phyloP scores from a whole-genome alignment of 257 asterid genomes.

The Oldenlandia corymbosa region DNA sequence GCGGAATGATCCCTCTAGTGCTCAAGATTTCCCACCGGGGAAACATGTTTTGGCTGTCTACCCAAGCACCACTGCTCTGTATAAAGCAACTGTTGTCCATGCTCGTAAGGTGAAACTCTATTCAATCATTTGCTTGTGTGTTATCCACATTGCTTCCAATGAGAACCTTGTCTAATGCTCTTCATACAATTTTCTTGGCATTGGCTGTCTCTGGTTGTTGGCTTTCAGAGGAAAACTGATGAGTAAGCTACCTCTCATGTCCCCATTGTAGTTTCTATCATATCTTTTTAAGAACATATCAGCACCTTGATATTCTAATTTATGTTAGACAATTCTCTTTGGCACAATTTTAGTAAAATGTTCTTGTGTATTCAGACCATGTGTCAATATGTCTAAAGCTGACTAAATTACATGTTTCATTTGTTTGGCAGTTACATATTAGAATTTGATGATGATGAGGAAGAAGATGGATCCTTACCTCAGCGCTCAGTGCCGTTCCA shows the following conservation, averaged over 20 bases:
- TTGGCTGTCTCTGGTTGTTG: slow-evolving; percentile 21
- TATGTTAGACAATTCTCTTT: too few relatives aligned
- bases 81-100: slow-evolving; percentile 90
- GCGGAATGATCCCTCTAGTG: slow-evolving; percentile 56
- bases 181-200: slow-evolving; percentile 22
- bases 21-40: slow-evolving; percentile 79
- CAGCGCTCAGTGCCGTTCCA: slow-evolving; percentile 76
- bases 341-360: background rate
- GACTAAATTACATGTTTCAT: background rate
- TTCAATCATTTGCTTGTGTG: background rate
- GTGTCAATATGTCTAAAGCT: background rate
- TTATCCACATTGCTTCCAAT: background rate
- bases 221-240: slow-evolving; percentile 68
- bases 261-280: background rate
- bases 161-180: slow-evolving; percentile 3
- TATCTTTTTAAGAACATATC: background rate
- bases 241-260: slow-evolving; percentile 55
- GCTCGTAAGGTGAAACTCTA: slow-evolving; percentile 64
- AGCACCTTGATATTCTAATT: background rate
- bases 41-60: slow-evolving; percentile 89
- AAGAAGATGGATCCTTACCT: slow-evolving; percentile 91
- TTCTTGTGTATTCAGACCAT: background rate
- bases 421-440: slow-evolving; percentile 56
- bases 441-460: slow-evolving; percentile 95
- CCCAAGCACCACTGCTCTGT: slow-evolving; percentile 93